Base-by-base conservation (phyloP, 2,329 filamentous ascomycete species). In the Calonectria pauciramosa region DNA sequence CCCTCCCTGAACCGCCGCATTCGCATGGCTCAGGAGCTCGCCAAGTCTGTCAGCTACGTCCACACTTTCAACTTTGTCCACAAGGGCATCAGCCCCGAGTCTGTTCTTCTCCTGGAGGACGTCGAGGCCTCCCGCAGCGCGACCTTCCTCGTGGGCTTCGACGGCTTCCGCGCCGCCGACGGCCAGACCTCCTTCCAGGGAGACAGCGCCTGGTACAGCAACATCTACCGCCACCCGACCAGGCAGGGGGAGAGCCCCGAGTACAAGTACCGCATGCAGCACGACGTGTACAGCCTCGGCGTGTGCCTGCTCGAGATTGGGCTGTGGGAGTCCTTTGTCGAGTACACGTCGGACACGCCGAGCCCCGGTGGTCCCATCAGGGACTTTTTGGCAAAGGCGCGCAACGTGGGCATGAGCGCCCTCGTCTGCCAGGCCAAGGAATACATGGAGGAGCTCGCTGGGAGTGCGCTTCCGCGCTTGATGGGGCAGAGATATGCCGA, bases 261-360 rank as follows among this genome's bases (percentile, higher is more conserved):
- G 16, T 56, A 72, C 10, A 16, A 36, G 26, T 72, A 72, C 65
- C 26, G 56, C 4, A 72, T 72, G 65, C 70, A 72, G 65, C 70
- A 72, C 18, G 70, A 72, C n/a, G 68, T 72, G 5, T 72, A 72
- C 65, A 72, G 70, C 47, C 56, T 72, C 14, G 70, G 70, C 8
- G 70, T 72, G 14, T 72, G 70, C 26, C 70, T 72, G 56, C 70
- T 72, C 6, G 70, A 72, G 23, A 68, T 72, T 28, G 70, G 70
- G 4, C 54, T 72, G 14, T 72, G 70, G 70, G 65, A 68, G 14
- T 68, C 70, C 8, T 72, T 72, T 52, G 64, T 72, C 28, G 68
- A 70, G 11, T 70, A 70, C n/a, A 59, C 68, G 18, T 44, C 68
- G 2, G 68, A 70, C 26, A 34, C 26, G 3, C 68, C 68, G 8